Conservation (phyloP, 2,329 filamentous ascomycete genomes). For the Ilyonectria sp. region DNA sequence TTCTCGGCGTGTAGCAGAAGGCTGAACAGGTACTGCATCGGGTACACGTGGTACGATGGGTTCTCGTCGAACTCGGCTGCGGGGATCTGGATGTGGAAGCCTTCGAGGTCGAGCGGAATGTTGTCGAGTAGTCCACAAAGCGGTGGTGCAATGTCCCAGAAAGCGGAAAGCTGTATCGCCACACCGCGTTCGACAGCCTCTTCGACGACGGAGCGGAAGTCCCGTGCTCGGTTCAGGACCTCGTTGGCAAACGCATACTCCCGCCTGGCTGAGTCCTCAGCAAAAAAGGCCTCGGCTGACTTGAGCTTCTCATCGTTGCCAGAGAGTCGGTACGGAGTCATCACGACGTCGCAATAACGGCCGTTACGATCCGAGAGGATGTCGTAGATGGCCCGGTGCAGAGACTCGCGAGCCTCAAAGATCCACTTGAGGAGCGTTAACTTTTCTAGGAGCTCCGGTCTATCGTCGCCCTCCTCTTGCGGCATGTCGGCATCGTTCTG, state of each 20-base stretch:
- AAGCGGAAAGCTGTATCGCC: conserved; percentile 91
- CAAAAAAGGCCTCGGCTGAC: conserved; percentile 87
- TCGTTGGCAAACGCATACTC: conserved; percentile 80
- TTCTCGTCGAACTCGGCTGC: conserved; percentile 87
- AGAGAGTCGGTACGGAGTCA: conserved; percentile 83
- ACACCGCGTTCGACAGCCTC: conserved; percentile 89
- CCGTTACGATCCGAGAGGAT: conserved; percentile 88
- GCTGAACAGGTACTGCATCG: conserved; percentile 91
- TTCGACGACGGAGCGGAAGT: conserved; percentile 85
- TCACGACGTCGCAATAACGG: conserved; percentile 86
- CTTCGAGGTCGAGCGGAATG: conserved; percentile 73
- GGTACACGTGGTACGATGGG: conserved; percentile 83
- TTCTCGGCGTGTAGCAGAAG: conserved; percentile 90
- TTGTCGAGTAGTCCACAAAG: conserved; percentile 84
- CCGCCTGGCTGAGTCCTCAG: conserved; percentile 81
- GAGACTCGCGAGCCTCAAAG: conserved; percentile 90
- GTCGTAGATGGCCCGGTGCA: conserved; percentile 89
- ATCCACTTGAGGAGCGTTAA: conserved; percentile 97
- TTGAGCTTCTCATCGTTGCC: conserved; percentile 84
- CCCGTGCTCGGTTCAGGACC: conserved; percentile 79
- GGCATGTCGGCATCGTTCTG: conserved; percentile 81
- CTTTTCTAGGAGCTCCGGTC: conserved; percentile 94
- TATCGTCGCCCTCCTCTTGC: conserved; percentile 95
- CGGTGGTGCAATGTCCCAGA: conserved; percentile 96
- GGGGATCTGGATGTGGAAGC: conserved; percentile 84